Conservation (phyloP, 129 eudicot genomes). For the Ambrosia artemisiifolia region DNA sequence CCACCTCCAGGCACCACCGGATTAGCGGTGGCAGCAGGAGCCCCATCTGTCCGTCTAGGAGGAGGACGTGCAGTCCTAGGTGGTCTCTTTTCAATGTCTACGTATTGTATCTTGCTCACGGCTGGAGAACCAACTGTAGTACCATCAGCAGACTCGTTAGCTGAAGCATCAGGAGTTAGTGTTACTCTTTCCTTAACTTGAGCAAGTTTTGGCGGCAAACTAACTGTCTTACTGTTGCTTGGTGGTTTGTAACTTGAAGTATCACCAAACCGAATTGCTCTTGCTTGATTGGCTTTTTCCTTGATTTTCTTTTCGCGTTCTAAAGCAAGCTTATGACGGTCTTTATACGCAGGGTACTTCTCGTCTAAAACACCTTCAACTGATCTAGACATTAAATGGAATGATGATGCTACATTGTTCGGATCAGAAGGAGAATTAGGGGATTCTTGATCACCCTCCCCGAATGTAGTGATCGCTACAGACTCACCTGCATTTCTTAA, state of each 20-base stretch:
- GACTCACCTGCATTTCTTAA: conserved; percentile 83
- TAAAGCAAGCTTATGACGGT: conserved; percentile 84
- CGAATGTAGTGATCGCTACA: conserved; percentile 83
- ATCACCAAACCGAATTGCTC: conserved; percentile 79
- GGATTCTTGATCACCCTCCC: conserved; percentile 60
- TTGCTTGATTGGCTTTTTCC: conserved; percentile 92
- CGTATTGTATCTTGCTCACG: conserved; percentile 75
- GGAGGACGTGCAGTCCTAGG: conserved; percentile 94
- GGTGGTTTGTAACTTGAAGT: conserved; percentile 45
- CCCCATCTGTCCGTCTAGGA: conserved; percentile 55
- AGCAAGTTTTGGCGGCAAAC: conserved; percentile 83
- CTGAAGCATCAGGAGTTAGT: conserved; percentile 43
- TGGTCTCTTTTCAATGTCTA: conserved; percentile 78
- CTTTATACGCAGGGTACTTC: conserved; percentile 95
- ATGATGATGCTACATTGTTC: conserved; percentile 67
- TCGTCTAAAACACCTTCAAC: conserved; percentile 87
- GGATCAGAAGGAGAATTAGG: conserved; percentile 53
- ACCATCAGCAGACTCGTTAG: conserved; percentile 40
- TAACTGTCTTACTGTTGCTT: conserved; percentile 33
- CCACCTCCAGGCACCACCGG: conserved; percentile 50
- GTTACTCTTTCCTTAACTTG: conserved; percentile 67
- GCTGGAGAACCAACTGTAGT: conserved; percentile 33
- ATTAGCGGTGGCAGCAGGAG: conserved; percentile 34
- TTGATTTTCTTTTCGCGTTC: conserved; percentile 88
- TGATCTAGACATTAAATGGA: conserved; percentile 85